Evolutionary conservation across 371 early-diverging fungal genomes (phyloP), one percentile per base, ranked within the genome.

Genomic region (Mucor indicus): DNA sequence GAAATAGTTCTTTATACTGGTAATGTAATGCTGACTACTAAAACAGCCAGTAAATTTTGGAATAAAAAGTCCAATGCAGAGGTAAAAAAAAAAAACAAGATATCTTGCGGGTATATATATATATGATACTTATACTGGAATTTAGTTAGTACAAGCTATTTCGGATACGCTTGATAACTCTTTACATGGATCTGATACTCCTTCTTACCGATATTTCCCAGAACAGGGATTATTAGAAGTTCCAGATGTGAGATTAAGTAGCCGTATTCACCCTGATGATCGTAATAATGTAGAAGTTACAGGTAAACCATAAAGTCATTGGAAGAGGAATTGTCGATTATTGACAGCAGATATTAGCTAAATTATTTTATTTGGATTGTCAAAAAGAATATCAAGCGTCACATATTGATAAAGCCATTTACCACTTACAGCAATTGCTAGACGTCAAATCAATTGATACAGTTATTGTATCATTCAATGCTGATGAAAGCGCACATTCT

Each of bases 231-330:
- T 68, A 13, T 44, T 75, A 11, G 67, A 71, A 60, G 62, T 71
- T 1, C 75, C 75, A 41, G 69, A 71, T 55, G 50, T 71, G n/a
- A 64, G 67, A 53, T 45, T 53, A 7, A 60, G 57, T 30, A 71
- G 68, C 20, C 54, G 62, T 38, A 66, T 71, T 37, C 50, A 56
- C 5, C 55, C 64, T 17, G 73, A 70, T 15, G 78, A 77, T 37
- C 65, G 79, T 20, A 45, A 64, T 30, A 63, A 73, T 43, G 70
- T 77, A 12, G 79, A 81, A 47, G 71, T 81, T 19, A 81, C 81
- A 51, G 81, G 81, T 71, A 29, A 46, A 16, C 4, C 15, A 27
- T 31, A 6, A 15, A 19, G 10, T 8, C 9, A 35, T n/a, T 13
- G 15, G 35, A 9, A 35, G 4, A 4, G 8, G 35, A 44, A 22